These are phyloP conservation scores for Carpinus viminea DNA, from an alignment of 306 rosid genomes.

Conservation along the genomic window DNA sequence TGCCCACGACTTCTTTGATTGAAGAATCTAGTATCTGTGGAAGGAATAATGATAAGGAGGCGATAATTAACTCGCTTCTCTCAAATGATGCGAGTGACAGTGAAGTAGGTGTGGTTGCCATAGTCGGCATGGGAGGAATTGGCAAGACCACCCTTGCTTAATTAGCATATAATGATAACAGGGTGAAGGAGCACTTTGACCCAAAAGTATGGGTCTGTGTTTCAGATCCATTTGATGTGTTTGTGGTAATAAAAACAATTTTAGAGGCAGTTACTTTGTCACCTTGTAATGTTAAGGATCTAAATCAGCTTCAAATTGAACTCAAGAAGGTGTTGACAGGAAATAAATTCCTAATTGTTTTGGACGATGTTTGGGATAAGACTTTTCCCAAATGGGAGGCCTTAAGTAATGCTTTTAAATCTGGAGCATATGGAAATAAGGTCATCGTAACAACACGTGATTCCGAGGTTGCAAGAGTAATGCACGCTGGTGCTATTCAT, in stretches of 20 bases:
- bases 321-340: not conserved
- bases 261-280: no score
- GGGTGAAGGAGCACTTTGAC: not conserved
- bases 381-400: conserved; percentile 7
- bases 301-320: not conserved
- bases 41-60: conserved; percentile 1
- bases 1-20: not conserved
- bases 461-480: not conserved
- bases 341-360: conserved; percentile 26
- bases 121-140: conserved; percentile 17
- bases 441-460: conserved; percentile 7
- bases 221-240: conserved; percentile 1
- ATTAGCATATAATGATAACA: no score
- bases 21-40: not conserved
- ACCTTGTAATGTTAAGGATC: not conserved
- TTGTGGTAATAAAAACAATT: not conserved
- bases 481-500: not conserved
- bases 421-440: conserved; percentile 10
- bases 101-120: not conserved
- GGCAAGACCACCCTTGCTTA: conserved; percentile 9
- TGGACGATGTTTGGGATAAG: conserved; percentile 33
- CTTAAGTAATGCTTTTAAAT: conserved; percentile 9
- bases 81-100: no score
- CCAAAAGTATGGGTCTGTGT: not conserved
- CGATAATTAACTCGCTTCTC: not conserved